Conservation (phyloP, 305 asterid species). For the Fraxinus albicans region DNA sequence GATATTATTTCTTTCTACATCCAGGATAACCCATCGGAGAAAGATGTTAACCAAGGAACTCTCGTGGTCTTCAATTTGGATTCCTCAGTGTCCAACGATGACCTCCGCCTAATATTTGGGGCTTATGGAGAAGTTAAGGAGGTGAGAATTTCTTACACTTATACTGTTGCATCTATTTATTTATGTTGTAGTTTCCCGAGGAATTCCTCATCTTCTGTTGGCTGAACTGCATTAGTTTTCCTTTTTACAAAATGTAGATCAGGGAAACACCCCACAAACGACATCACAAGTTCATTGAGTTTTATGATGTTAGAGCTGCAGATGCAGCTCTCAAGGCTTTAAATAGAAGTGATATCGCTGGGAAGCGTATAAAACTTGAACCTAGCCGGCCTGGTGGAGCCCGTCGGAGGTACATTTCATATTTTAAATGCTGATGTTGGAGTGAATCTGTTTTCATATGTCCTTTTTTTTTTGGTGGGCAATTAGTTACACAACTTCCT, state of each 20-base stretch:
- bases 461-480: background rate
- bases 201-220: constrained; percentile 6
- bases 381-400: constrained; percentile 98
- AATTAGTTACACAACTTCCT: background rate
- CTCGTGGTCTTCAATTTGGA: constrained; percentile 94
- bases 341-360: constrained; percentile 92
- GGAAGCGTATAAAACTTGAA: constrained; percentile 93
- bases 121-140: constrained; percentile 59
- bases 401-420: constrained; percentile 69
- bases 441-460: background rate
- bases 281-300: constrained; percentile 95
- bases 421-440: background rate
- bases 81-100: constrained; percentile 62
- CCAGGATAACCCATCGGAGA: constrained; percentile 96
- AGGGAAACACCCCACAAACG: constrained; percentile 96
- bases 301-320: constrained; percentile 91
- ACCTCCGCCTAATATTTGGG: constrained; percentile 48
- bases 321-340: constrained; percentile 96
- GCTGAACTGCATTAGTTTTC: constrained; percentile 15
- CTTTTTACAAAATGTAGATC: constrained; percentile 48
- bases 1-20: constrained; percentile 14
- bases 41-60: constrained; percentile 94
- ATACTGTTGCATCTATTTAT: background rate
- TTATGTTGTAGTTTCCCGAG: background rate
- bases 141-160: constrained; percentile 22